Conservation (phyloP, 2,329 filamentous ascomycete species). For the Nothopassalora personata region DNA sequence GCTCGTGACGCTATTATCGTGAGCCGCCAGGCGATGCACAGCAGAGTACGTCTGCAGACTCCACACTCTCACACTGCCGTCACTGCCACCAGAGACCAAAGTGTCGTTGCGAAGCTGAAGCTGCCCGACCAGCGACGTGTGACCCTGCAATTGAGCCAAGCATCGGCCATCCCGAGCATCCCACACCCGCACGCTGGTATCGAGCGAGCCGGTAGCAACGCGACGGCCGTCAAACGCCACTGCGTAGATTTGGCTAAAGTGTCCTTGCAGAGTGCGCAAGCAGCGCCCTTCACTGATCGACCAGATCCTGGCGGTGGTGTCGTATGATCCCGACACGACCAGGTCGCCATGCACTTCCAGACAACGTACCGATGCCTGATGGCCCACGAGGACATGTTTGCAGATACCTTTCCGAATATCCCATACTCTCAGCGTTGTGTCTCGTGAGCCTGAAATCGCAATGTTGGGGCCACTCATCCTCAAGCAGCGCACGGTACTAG, state of each 20-base stretch:
- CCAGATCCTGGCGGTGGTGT: constrained; percentile 95
- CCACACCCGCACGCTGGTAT: constrained; percentile 97
- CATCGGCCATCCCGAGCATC: constrained; percentile 60
- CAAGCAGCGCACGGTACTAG: constrained; percentile 89
- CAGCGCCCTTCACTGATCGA: constrained; percentile 94
- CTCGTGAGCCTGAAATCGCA: constrained; percentile 91
- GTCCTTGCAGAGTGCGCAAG: constrained; percentile 80
- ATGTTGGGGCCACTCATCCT: constrained; percentile 96
- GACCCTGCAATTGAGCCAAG: constrained; percentile 87
- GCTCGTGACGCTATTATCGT: constrained; percentile 97
- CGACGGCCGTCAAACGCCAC: constrained; percentile 93
- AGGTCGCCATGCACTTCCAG: constrained; percentile 94
- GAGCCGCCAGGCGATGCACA: constrained; percentile 89
- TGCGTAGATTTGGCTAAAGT: constrained; percentile 98
- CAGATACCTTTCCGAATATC: constrained; percentile 84
- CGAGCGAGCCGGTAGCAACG: constrained; percentile 90
- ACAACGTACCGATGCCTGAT: constrained; percentile 92
- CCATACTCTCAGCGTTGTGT: constrained; percentile 93
- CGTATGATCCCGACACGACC: constrained; percentile 96
- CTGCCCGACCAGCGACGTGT: constrained; percentile 94
- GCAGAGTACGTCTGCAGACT: constrained; percentile 83
- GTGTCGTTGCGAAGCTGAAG: constrained; percentile 93
- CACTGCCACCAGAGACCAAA: constrained; percentile 90
- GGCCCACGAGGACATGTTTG: constrained; percentile 85
- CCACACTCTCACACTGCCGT: constrained; percentile 95